phyloP scores from a whole-genome alignment of 371 early-diverging fungal genomes.

The Umbelopsis sp. region DNA sequence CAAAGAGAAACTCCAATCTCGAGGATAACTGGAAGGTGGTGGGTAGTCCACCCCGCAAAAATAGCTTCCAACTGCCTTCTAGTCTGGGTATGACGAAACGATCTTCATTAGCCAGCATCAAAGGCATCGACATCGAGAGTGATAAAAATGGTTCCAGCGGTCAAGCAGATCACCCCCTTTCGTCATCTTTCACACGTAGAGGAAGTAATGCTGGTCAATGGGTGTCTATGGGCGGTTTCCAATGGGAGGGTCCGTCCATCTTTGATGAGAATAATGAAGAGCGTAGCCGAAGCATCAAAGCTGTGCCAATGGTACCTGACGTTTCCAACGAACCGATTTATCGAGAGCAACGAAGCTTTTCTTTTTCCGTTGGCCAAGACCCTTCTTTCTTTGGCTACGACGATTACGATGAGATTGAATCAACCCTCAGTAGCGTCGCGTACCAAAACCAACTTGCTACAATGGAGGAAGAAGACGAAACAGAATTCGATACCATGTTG shows the following conservation, averaged over 20 bases:
- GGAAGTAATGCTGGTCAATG: slow-evolving; percentile 27
- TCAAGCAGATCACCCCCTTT: slow-evolving; percentile 2
- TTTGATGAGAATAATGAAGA: slow-evolving; percentile 31
- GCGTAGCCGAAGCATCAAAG: slow-evolving; percentile 33
- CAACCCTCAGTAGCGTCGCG: background rate
- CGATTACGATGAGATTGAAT: slow-evolving; percentile 34
- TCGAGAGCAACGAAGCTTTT: slow-evolving; percentile 52
- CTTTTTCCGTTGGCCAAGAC: slow-evolving; percentile 56
- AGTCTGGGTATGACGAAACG: slow-evolving; percentile 16
- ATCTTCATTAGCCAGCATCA: slow-evolving; percentile 11
- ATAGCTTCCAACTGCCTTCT: slow-evolving; percentile 26
- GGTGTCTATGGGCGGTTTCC: slow-evolving; percentile 51
- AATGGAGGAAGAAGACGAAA: slow-evolving; percentile 7
- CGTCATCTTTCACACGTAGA: slow-evolving; percentile 18
- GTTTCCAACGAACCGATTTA: slow-evolving; percentile 46
- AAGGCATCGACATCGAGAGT: slow-evolving; percentile 21
- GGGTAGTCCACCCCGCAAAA: slow-evolving; percentile 38
- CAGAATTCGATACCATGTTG: background rate
- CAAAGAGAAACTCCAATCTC: slow-evolving; percentile 16
- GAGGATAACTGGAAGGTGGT: slow-evolving; percentile 41
- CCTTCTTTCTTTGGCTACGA: slow-evolving; percentile 48
- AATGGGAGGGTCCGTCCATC: slow-evolving; percentile 44
- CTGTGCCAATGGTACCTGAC: slow-evolving; percentile 51
- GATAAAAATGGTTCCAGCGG: slow-evolving; percentile 4
- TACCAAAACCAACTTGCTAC: slow-evolving; percentile 12